Evolutionary conservation across 2,329 filamentous ascomycete genomes (phyloP).

Genomic region (Diaporthe helianthi): DNA sequence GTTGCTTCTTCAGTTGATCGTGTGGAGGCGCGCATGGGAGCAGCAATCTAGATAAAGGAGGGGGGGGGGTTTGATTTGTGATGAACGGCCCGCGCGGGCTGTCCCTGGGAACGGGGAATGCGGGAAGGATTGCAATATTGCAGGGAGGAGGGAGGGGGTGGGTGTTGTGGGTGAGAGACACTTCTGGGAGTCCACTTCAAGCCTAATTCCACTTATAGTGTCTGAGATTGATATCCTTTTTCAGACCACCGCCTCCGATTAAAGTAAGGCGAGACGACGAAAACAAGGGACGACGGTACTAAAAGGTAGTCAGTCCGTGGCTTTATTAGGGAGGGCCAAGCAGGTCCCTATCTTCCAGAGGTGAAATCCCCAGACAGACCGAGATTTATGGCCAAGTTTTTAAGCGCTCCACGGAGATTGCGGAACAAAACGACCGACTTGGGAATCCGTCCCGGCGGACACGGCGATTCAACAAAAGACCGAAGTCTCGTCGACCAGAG

Average conservation of each 20-base stretch:
- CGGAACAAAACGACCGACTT: neutral
- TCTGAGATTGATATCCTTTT: constrained; percentile 3
- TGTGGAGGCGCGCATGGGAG: neutral
- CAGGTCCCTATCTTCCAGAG: too few species aligned
- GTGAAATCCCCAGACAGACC: too few species aligned
- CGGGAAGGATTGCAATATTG: neutral
- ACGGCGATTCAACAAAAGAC: neutral
- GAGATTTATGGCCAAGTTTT: too few species aligned
- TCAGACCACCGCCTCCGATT: neutral
- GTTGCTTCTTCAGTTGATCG: too few species aligned
- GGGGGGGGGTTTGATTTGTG: too few species aligned
- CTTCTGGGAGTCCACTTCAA: neutral
- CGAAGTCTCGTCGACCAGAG: constrained; percentile 12
- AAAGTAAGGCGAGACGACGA: neutral
- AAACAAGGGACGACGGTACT: neutral
- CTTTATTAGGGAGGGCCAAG: too few species aligned
- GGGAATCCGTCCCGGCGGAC: neutral
- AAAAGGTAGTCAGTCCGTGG: too few species aligned
- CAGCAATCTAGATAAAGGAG: neutral
- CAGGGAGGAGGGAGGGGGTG: neutral
- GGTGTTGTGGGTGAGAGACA: too few species aligned
- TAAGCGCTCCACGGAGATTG: neutral
- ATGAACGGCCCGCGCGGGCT: constrained; percentile 3
- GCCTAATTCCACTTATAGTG: constrained; percentile 9
- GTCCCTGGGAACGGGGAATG: neutral